phyloP scores from a whole-genome alignment of 2,329 filamentous ascomycete genomes.

The Aureobasidium sp. region DNA sequence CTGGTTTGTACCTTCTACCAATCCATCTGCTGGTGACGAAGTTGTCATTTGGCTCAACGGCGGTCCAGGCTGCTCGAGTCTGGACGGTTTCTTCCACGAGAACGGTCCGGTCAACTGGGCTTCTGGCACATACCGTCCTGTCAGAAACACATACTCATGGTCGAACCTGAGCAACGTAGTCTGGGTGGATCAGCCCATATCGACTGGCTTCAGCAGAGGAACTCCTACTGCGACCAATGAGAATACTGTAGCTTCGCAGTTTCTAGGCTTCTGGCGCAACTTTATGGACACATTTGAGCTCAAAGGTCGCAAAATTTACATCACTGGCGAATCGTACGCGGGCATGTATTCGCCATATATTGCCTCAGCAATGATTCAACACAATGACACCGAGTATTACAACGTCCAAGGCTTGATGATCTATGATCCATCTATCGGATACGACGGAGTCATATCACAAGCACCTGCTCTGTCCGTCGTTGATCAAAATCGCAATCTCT shows the following conservation, averaged over 20 bases:
- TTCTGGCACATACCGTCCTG: constrained; percentile 32
- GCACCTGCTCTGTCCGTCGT: constrained; percentile 11
- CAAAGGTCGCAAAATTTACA: constrained; percentile 41
- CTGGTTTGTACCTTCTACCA: constrained; percentile 43
- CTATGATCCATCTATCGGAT: constrained; percentile 37
- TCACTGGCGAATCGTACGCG: constrained; percentile 57
- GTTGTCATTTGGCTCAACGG: constrained; percentile 34
- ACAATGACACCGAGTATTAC: constrained; percentile 31
- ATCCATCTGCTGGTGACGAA: constrained; percentile 36
- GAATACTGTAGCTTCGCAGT: constrained; percentile 35
- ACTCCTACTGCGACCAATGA: constrained; percentile 32
- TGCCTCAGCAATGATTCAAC: constrained; percentile 46
- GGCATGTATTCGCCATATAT: constrained; percentile 55
- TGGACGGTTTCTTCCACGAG: constrained; percentile 38
- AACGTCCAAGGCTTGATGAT: constrained; percentile 28
- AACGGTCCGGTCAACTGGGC: constrained; percentile 41
- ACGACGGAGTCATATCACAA: constrained; percentile 14
- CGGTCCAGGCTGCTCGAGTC: constrained; percentile 35
- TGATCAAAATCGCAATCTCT: constrained; percentile 10
- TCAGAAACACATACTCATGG: constrained; percentile 40
- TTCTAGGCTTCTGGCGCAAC: constrained; percentile 42
- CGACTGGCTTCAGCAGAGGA: constrained; percentile 24
- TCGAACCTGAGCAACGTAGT: constrained; percentile 67
- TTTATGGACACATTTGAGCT: constrained; percentile 45
- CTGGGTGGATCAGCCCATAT: constrained; percentile 46